Evolutionary conservation across 441 rosid species (phyloP), one percentile per base, ranked within the genome.

Genomic region (Flueggea neowawraea): DNA sequence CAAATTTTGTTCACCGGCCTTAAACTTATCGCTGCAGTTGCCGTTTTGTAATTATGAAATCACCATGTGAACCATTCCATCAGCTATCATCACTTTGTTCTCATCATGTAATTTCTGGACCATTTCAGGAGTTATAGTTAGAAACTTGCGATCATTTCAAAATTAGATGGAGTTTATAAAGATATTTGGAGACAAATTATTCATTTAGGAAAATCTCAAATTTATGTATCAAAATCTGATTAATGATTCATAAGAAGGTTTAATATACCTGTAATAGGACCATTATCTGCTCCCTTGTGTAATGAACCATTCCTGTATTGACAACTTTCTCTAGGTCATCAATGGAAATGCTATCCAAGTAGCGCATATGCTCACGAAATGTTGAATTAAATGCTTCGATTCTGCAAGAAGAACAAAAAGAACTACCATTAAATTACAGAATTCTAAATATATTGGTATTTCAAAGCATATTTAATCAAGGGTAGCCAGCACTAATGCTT

Each of bases 51-150:
- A 32, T 63, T 74, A 84, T 59, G 76, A 78, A 57, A 84, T 87
- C 72, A 82, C 73, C 90, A 89, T 80, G 68, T 86, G 79, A 81
- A 90, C 96, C 62, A 64, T 77, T 17, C 82, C 97, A 15, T 83
- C 90, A 47, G 82, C 88, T 62, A 95, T 83, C 97, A 89, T 91
- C 77, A 95, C 85, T 77, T 83, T 87, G 74, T 95, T 95, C 70
- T 89, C 96, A 53, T 88, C 93, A 70, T 95, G 95, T 69, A 95
- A 80, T 82, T 80, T 92, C 99, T 95, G 90, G 62, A 72, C 60
- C 72, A 68, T 56, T 16, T 44, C 28, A 33, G 36, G 39, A 55
- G 45, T 10, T 12, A 28, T 5, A 32, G 36, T 33, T 4, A 36
- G 51, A 16, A 32, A 15, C 17, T 32, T 51, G 17, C 17, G 54